Evolutionary conservation across 2,329 filamentous ascomycete species (phyloP), one percentile per base, ranked within the genome.

Genomic region (Clarireedia hainanense): DNA sequence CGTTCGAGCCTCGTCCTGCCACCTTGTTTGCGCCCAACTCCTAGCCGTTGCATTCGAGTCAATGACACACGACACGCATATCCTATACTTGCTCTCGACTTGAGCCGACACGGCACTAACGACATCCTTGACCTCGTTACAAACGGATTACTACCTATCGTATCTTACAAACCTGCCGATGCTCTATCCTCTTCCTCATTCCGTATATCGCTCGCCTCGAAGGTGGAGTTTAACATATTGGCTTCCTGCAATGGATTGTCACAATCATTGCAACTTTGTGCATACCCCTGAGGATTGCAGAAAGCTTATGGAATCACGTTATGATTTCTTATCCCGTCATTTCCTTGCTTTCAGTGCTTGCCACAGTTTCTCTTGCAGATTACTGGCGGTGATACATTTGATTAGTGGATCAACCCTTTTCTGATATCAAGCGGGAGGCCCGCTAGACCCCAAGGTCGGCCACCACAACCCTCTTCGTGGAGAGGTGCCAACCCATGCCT

Each of bases 261-360:
- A 57, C 55, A 49, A 27, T 39, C 43, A 20, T 52, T 53, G 39
- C 47, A 57, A 58, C 53, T 39, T 51, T 51, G 52, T 62, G 61
- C 61, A 61, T 57, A 42, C 46, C 47, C 55, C 61, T 57, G 55
- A 60, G 57, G 59, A 55, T 61, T 66, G 60, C 60, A 59, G 50
- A 50, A 55, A 24, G 42, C 46, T 46, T 53, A 58, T 58, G 51
- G 57, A 45, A 66, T 68, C 67, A 69, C 66, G 63, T 67, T 67
- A 68, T 60, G 58, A 56, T 46, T 52, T 56, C 49, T 56, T 49
- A 42, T 64, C 64, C 63, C 63, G 63, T 60, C 48, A 51, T 57
- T 55, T 60, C 43, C 53, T 48, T 59, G 56, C 34, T 55, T 55
- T 46, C 53, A 30, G 20, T 26, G 50, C 45, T 53, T 55, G 60